Evolutionary conservation across 2,329 filamentous ascomycete genomes (phyloP).

Genomic region (Helminthosporium solani): DNA sequence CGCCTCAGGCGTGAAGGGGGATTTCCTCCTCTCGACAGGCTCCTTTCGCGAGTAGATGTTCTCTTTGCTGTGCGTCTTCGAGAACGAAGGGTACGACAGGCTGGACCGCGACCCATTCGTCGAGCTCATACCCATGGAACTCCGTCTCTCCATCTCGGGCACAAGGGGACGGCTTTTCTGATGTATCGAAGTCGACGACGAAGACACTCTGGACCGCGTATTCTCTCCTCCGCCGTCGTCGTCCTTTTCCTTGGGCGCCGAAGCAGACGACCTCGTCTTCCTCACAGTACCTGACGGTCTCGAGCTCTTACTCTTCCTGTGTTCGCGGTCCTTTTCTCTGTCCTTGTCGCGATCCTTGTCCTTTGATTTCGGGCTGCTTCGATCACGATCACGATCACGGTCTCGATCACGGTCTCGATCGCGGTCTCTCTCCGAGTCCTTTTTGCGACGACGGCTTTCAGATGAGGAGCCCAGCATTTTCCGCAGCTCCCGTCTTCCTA

Average conservation of each 20-base stretch:
- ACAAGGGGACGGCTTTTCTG: conserved; percentile 38
- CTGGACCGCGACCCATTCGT: conserved; percentile 41
- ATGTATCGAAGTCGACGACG: conserved; percentile 20
- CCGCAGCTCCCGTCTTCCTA: background rate
- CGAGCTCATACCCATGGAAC: conserved; percentile 33
- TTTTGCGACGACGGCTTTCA: conserved; percentile 39
- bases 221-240: conserved; percentile 22
- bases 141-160: conserved; percentile 51
- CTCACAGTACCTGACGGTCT: conserved; percentile 17
- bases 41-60: conserved; percentile 62
- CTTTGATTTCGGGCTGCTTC: conserved; percentile 22
- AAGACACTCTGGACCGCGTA: conserved; percentile 27
- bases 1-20: conserved; percentile 42
- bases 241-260: conserved; percentile 25
- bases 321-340: conserved; percentile 22
- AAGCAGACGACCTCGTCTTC: conserved; percentile 34
- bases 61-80: conserved; percentile 91
- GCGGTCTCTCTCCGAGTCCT: conserved; percentile 18
- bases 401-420: conserved; percentile 6
- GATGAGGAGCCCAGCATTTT: conserved; percentile 33
- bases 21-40: conserved; percentile 30
- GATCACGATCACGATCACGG: conserved; percentile 22
- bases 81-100: conserved; percentile 77
- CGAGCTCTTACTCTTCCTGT: conserved; percentile 28
- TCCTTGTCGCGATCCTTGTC: conserved; percentile 28